Evolutionary conservation across 306 rosid genomes (phyloP), one percentile per base, ranked within the genome.

Genomic region (Quillaja saponaria): DNA sequence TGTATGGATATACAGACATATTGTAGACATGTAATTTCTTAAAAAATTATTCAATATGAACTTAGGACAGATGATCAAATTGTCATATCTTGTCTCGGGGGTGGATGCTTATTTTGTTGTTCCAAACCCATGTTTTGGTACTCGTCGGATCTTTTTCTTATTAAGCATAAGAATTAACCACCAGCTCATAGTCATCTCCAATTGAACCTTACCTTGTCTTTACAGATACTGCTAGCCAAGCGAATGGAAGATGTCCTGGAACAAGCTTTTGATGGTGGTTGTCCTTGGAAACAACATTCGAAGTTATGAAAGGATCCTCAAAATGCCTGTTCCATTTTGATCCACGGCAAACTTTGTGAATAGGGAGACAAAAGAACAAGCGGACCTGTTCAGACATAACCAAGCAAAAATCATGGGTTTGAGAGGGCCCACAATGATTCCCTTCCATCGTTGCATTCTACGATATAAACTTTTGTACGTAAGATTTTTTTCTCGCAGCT

Each of bases 181-280:
- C 48, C 49, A 39, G 21, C 21, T 66, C 21, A 33, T 37, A 13
- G 17, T 55, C 59, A 38, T 8, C 44, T 46, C 40, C n/a, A n/a
- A 34, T 40, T 50, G 17, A 62, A 58, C 13, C n/a, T 45, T 61
- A 59, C 39, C 31, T 25, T 25, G 31, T 25, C 31, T 51, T 16
- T 38, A 55, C 81, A 88, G 96, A 79, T 88, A 60, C 64, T 85
- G 68, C 79, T 71, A 33, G 94, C 90, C 52, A 88, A 85, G 69
- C 78, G 83, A 72, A 72, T 88, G 94, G 96, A 88, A 69, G 94
- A 88, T 10, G 94, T 88, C 37, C 51, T 88, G 55, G 90, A 88
- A 71, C 83, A 85, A 28, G 96, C 96, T 40, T 85, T 88, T 55
- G 94, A 85, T 25, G 85, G 88, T 14, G 96, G 96, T 61, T 85